Evolutionary conservation across 768 basidiomycete species (phyloP).

Genomic region (Tulasnella sp.): DNA sequence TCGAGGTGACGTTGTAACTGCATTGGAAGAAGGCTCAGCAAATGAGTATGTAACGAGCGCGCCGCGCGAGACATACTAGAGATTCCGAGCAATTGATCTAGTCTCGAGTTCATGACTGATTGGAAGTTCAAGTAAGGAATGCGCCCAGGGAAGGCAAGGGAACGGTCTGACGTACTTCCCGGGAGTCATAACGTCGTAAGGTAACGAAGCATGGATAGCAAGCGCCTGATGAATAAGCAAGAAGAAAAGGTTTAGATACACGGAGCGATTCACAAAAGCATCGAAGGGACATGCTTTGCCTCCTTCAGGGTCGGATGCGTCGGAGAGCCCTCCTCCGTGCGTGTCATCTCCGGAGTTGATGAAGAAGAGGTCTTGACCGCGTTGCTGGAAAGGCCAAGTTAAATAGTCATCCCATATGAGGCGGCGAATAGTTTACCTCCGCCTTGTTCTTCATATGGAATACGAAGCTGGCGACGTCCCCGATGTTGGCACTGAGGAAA

Average conservation of each 20-base stretch:
- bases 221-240: not conserved
- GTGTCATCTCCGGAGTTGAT: conserved; percentile 8
- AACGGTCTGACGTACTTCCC: not conserved
- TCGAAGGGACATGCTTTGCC: not conserved
- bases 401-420: not conserved
- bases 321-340: conserved; percentile 1
- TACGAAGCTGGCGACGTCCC: conserved; percentile 4
- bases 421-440: not conserved
- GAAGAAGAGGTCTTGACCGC: not conserved
- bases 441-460: not conserved
- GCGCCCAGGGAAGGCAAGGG: not conserved
- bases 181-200: conserved; percentile 5
- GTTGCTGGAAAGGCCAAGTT: not conserved
- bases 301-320: not conserved
- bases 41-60: not conserved
- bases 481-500: conserved; percentile 1
- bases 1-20: not conserved
- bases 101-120: conserved; percentile 1
- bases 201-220: not conserved
- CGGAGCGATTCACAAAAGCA: not conserved
- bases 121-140: not conserved
- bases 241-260: not conserved
- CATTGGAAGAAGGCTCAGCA: not conserved
- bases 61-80: no score
- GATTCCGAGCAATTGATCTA: not conserved